Percentiles rank a stretch among this genome's conserved stretches.
phyloP scores from a whole-genome alignment of 805 yeast genomes.

The Cyberlindnera amylophila region DNA sequence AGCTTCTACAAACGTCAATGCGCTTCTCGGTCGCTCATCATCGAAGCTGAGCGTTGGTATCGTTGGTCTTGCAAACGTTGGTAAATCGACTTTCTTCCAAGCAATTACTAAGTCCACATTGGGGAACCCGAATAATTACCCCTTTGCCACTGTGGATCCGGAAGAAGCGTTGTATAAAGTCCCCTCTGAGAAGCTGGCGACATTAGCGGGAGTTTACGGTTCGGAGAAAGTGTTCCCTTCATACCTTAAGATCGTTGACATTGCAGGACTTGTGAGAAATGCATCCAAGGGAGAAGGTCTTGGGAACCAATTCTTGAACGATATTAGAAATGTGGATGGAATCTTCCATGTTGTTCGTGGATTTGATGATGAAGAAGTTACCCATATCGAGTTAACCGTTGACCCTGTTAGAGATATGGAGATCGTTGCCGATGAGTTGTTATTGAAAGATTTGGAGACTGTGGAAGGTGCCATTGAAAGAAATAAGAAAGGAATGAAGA shows the following conservation, averaged over 20 bases:
- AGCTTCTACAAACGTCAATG: conserved; percentile 6
- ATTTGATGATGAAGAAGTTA: conserved; percentile 70
- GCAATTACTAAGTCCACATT: conserved; percentile 69
- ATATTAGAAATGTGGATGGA: conserved; percentile 78
- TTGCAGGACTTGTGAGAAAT: conserved; percentile 79
- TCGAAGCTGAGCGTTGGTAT: conserved; percentile 46
- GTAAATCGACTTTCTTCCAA: conserved; percentile 78
- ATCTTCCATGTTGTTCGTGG: conserved; percentile 77
- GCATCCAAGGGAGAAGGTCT: conserved; percentile 83
- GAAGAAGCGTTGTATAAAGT: conserved; percentile 73
- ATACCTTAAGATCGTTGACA: conserved; percentile 66
- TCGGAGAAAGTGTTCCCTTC: conserved; percentile 67
- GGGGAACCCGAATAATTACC: conserved; percentile 76
- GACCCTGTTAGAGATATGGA: conserved; percentile 75
- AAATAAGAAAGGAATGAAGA: conserved; percentile 38
- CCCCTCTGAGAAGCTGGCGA: conserved; percentile 59
- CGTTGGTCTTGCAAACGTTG: conserved; percentile 79
- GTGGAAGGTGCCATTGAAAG: conserved; percentile 54
- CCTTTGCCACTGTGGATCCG: conserved; percentile 77
- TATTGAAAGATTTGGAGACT: conserved; percentile 75
- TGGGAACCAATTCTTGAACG: conserved; percentile 76
- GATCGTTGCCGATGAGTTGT: conserved; percentile 69
- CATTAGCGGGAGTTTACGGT: conserved; percentile 50
- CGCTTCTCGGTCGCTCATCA: conserved; percentile 27
- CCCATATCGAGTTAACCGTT: conserved; percentile 69